A percentile compares a stretch with the other conserved stretches of the same genome.
Evolutionary conservation across 176 grass and related monocot genomes (phyloP).

Genomic region (Cymbopogon citratus): DNA sequence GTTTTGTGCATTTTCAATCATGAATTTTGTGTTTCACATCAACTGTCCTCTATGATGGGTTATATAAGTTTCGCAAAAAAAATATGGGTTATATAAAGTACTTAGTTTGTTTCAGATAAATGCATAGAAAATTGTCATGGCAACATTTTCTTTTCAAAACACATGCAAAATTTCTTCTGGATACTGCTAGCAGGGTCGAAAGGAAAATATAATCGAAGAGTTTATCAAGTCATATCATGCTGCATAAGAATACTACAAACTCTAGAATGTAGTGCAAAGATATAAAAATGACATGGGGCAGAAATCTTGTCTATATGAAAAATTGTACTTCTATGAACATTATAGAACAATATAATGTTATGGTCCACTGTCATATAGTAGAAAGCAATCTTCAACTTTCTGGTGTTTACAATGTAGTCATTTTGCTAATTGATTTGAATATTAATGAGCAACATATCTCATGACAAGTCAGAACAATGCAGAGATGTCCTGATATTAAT

Average conservation of each 20-base stretch:
- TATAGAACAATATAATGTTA: too few species aligned
- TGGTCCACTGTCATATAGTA: too few species aligned
- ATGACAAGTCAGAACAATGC: too few species aligned
- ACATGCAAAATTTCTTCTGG: too few species aligned
- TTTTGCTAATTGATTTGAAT: too few species aligned
- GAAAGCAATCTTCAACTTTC: too few species aligned
- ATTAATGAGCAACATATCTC: too few species aligned
- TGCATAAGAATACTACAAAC: neutral
- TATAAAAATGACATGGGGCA: neutral
- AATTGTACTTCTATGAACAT: neutral
- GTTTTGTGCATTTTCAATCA: too few species aligned
- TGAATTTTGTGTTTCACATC: too few species aligned
- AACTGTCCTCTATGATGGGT: neutral
- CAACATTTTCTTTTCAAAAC: neutral
- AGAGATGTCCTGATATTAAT: too few species aligned
- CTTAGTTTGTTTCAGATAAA: neutral
- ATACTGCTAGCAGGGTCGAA: neutral
- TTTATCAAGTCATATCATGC: neutral
- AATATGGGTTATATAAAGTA: neutral
- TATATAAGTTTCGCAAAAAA: too few species aligned
- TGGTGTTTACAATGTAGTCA: too few species aligned
- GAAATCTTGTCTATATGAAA: neutral
- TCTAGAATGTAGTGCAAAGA: neutral
- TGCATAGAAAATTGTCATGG: neutral
- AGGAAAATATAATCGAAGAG: neutral